A percentile compares a stretch with the other conserved stretches of the same genome.
Evolutionary conservation across 2,329 filamentous ascomycete genomes (phyloP).

Genomic region (Colletotrichum acutatum): DNA sequence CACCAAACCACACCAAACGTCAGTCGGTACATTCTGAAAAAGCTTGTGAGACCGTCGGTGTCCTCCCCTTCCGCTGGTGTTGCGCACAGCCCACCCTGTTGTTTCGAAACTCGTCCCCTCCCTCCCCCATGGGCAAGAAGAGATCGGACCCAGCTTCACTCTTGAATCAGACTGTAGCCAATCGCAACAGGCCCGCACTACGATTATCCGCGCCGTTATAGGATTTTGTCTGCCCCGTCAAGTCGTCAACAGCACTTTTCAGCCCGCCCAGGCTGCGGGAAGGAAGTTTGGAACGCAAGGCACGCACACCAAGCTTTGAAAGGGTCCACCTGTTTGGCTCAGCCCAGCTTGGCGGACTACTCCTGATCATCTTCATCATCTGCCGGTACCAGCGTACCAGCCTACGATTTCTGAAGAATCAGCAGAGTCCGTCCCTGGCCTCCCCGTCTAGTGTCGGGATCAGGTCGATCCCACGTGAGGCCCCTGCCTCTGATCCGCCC

Average conservation of each 20-base stretch:
- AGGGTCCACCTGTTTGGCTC: not conserved
- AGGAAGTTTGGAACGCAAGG: not conserved
- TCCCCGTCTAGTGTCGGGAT: not conserved
- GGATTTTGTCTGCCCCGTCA: not conserved
- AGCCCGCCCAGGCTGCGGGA: not conserved
- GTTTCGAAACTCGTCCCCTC: constrained; percentile 19
- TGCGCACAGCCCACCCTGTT: constrained; percentile 25
- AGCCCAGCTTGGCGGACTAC: not conserved
- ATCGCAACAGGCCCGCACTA: constrained; percentile 12
- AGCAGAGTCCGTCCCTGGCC: not conserved
- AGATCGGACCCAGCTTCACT: constrained; percentile 11
- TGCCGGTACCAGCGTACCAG: no score
- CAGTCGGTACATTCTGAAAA: not conserved
- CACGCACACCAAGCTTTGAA: not conserved
- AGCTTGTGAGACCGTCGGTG: constrained; percentile 10
- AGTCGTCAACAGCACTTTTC: not conserved
- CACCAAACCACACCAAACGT: not conserved
- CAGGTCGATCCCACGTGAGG: constrained; percentile 22
- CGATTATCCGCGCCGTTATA: not conserved
- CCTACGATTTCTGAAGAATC: not conserved
- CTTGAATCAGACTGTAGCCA: constrained; percentile 15
- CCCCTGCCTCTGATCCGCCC: constrained; percentile 17
- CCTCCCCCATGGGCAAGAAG: not conserved
- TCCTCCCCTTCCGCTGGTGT: not conserved
- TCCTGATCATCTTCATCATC: no score